phyloP scores from a whole-genome alignment of 2,329 filamentous ascomycete genomes.

The Coleophoma eucalyptorum region DNA sequence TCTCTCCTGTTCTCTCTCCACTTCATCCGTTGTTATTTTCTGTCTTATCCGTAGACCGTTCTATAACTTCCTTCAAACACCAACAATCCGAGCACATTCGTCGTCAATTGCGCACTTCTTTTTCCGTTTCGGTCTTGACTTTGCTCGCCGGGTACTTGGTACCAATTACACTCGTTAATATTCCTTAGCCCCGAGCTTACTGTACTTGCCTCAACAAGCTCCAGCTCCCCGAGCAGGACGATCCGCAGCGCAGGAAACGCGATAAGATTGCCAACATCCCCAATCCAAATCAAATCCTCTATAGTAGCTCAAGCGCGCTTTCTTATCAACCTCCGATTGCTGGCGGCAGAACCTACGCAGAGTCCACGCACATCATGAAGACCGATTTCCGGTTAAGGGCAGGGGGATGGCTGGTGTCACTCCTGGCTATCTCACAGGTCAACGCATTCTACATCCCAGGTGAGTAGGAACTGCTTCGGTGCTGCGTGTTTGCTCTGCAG shows the following conservation, averaged over 20 bases:
- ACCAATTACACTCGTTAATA: constrained; percentile 50
- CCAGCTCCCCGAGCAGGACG: constrained; percentile 8
- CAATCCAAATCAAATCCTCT: background rate
- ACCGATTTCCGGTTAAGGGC: constrained; percentile 25
- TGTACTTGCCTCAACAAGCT: constrained; percentile 9
- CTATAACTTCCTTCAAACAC: too few species aligned
- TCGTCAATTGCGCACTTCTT: too few species aligned
- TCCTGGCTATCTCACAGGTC: constrained; percentile 41
- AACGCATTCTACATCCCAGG: constrained; percentile 84
- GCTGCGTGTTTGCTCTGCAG: background rate
- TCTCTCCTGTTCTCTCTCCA: too few species aligned
- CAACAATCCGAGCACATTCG: too few species aligned
- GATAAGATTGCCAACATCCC: background rate
- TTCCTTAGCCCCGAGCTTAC: constrained; percentile 1
- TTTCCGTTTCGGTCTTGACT: too few species aligned
- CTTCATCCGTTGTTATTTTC: too few species aligned
- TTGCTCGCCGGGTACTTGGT: constrained; percentile 38
- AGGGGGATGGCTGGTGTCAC: constrained; percentile 42
- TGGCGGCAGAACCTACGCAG: background rate
- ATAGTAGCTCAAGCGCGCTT: background rate
- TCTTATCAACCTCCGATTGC: constrained; percentile 3
- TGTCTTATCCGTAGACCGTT: too few species aligned
- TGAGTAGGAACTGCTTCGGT: constrained; percentile 34
- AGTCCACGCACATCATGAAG: constrained; percentile 12
- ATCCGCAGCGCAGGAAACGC: background rate